Conservation (phyloP, 2,329 filamentous ascomycete genomes). For the Tolypocladium tropicale region DNA sequence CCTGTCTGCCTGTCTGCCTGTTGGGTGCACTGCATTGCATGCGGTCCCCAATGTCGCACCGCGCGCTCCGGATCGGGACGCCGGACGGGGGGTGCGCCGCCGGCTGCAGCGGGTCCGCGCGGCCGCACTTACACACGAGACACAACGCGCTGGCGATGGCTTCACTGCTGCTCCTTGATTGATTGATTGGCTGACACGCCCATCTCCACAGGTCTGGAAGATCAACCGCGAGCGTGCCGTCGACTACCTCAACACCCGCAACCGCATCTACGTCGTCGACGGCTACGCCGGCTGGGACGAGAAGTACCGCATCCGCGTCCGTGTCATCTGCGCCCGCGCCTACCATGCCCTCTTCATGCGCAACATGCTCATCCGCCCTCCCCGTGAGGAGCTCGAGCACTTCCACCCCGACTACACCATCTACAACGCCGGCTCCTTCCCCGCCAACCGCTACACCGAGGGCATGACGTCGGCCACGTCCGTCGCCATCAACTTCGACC, state of each 20-base stretch:
- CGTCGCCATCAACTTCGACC: constrained; percentile 96
- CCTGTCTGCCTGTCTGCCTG: neutral
- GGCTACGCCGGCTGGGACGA: constrained; percentile 97
- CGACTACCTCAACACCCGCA: constrained; percentile 98
- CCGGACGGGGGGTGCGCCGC: no score
- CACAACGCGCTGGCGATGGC: neutral
- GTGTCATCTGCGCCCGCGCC: constrained; percentile 95
- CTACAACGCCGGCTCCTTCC: constrained; percentile 98
- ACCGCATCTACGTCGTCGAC: constrained; percentile 97
- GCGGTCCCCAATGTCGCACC: neutral
- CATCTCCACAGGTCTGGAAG: constrained; percentile 74
- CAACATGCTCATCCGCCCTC: constrained; percentile 98
- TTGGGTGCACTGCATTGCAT: neutral
- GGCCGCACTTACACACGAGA: neutral
- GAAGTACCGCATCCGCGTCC: constrained; percentile 94
- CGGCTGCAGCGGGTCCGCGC: neutral
- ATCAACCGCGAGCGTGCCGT: constrained; percentile 98
- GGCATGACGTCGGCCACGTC: constrained; percentile 99
- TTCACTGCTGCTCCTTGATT: neutral
- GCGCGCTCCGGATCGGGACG: neutral
- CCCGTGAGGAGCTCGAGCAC: constrained; percentile 82
- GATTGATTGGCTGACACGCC: constrained; percentile 7
- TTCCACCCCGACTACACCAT: constrained; percentile 99
- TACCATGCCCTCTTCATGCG: constrained; percentile 99
- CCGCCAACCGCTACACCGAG: constrained; percentile 93